These are phyloP conservation scores for Aureobasidium mangrovei DNA, from an alignment of 2,329 filamentous ascomycete species.

Conservation along the genomic window DNA sequence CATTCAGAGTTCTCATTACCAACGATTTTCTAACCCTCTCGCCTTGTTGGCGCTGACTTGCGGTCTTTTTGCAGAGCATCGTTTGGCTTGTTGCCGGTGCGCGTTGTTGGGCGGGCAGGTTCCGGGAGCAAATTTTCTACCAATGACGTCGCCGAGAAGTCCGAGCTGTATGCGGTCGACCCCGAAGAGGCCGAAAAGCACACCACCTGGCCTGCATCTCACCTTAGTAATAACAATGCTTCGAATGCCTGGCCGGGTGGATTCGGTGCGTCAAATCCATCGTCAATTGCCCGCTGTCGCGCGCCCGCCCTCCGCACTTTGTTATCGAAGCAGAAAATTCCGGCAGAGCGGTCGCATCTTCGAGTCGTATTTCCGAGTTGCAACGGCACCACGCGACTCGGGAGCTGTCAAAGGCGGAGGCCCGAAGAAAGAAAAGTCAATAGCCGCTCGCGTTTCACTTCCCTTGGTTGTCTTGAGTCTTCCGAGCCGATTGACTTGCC, in stretches of 20 bases:
- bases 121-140: constrained; percentile 10
- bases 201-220: constrained; percentile 4
- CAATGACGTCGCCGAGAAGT: constrained; percentile 11
- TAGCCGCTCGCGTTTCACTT: too few species aligned
- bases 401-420: not conserved
- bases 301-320: not conserved
- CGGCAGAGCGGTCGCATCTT: not conserved
- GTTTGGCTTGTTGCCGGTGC: not conserved
- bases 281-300: constrained; percentile 3
- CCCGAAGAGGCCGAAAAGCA: not conserved
- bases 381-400: too few species aligned
- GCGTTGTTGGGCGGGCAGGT: not conserved
- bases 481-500: not conserved
- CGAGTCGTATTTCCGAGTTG: too few species aligned
- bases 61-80: not conserved
- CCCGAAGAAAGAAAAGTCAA: not conserved
- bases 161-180: not conserved
- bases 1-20: not conserved
- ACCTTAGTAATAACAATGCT: not conserved
- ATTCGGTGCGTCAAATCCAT: not conserved
- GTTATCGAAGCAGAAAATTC: not conserved
- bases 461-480: too few species aligned
- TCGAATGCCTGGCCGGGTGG: not conserved
- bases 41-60: not conserved
- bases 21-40: not conserved